Base-by-base conservation (phyloP, 192 early-diverging fungal species). In the Coemansia sp. region DNA sequence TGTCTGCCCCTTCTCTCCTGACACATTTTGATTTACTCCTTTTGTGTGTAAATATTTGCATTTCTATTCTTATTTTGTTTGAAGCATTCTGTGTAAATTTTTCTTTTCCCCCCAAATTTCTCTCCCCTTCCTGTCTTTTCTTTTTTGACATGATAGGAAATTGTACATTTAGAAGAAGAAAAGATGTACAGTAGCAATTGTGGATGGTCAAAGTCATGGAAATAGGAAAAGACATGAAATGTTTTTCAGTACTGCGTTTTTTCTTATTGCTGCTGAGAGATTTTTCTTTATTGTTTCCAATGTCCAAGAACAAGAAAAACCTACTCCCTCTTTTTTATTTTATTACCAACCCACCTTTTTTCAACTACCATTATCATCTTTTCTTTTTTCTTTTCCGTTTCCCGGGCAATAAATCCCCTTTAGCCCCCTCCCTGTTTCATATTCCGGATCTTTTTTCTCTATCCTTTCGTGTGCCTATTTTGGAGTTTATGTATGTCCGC, bases 391-490 rank as follows among this genome's bases (percentile, higher is more conserved):
- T 32, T 32, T 32, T 32, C 32, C 62, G 6, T 47, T 43, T 26
- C 52, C 26, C 43, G 21, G 12, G 39, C 53, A 42, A 45, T 53
- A 32, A 56, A 53, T 39, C 32, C 50, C 39, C 18, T 39, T 10
- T 52, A 49, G 32, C 32, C 32, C 32, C 12, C 39, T 32, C 49
- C 49, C 53, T 53, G 63, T 53, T 49, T 41, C 47, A 40, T 16
- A 64, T 43, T 37, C 2, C 61, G 37, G 61, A 19, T 23, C 44
- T 23, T 50, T 54, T 65, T 53, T 15, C 64, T 54, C 11, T 42
- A 21, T 39, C 19, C 21, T 9, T 54, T 54, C 48, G 13, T 50
- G 50, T 65, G n/a, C 7, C 11, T 52, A 65, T 56, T 52, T 32
- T 32, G 32, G 32, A 32, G 32, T 32, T 32, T 32, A 32, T 32